These are phyloP conservation scores for Juncus effusus DNA, from an alignment of 176 grass and related monocot species.

Conservation along the genomic window DNA sequence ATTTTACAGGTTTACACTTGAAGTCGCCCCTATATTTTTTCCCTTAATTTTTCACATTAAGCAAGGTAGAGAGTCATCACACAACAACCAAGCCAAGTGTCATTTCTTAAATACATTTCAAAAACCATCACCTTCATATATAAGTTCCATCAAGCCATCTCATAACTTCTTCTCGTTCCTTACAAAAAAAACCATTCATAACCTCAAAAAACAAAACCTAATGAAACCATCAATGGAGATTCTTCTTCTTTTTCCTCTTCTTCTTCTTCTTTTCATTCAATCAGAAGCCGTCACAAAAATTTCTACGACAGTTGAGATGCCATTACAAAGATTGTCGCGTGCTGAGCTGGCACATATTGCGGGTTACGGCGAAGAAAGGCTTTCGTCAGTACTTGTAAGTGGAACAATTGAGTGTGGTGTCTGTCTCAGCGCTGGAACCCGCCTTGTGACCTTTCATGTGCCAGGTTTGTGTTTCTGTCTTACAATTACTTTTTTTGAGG, in stretches of 20 bases:
- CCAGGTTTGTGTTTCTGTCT: constrained; percentile 28
- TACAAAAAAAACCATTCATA: background rate
- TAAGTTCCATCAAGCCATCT: background rate
- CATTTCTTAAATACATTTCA: background rate
- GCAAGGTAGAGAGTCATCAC: constrained; percentile 4
- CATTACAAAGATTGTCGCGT: constrained; percentile 52
- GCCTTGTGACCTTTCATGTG: constrained; percentile 44
- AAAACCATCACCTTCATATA: constrained; percentile 1
- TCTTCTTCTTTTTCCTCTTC: background rate
- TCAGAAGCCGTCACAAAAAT: background rate
- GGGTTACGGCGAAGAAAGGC: constrained; percentile 62
- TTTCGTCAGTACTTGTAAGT: constrained; percentile 58
- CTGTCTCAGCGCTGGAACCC: constrained; percentile 35
- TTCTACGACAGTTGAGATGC: constrained; percentile 1
- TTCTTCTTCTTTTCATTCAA: constrained; percentile 17
- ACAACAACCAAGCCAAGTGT: constrained; percentile 19
- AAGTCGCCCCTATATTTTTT: too few species aligned
- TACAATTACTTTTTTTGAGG: background rate
- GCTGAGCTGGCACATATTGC: constrained; percentile 55
- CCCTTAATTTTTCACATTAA: constrained; percentile 10
- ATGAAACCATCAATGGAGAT: constrained; percentile 11
- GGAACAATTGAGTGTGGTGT: constrained; percentile 52
- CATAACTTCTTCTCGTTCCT: background rate
- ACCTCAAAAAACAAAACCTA: background rate
- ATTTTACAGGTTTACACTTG: too few species aligned